Evolutionary conservation across 805 yeast species (phyloP).

Genomic region (Metschnikowia aberdeeniae): DNA sequence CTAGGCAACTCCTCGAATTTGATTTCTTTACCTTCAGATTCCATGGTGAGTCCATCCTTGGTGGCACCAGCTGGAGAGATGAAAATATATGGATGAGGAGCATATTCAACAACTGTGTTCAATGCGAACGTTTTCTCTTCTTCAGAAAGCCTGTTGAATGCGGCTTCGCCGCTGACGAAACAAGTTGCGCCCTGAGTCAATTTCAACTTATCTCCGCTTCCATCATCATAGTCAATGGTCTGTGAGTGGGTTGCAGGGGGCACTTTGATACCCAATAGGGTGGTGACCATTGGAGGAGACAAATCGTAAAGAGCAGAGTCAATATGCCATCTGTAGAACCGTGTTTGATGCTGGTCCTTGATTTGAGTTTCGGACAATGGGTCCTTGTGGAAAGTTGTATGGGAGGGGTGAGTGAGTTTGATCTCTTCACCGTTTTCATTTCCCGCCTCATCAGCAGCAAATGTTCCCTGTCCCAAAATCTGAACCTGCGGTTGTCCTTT

Average conservation of each 20-base stretch:
- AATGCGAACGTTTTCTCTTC: constrained; percentile 75
- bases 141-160: constrained; percentile 60
- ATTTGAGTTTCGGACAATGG: constrained; percentile 63
- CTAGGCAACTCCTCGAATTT: constrained; percentile 66
- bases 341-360: constrained; percentile 55
- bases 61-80: constrained; percentile 80
- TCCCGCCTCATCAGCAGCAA: constrained; percentile 51
- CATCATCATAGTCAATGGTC: constrained; percentile 53
- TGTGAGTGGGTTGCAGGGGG: constrained; percentile 66
- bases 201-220: constrained; percentile 56
- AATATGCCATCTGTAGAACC: constrained; percentile 92
- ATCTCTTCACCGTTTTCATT: constrained; percentile 60
- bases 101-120: constrained; percentile 77
- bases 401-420: constrained; percentile 76
- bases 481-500: constrained; percentile 87
- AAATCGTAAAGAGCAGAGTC: constrained; percentile 85
- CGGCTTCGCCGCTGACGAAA: constrained; percentile 79
- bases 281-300: constrained; percentile 83
- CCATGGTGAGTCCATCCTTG: constrained; percentile 83
- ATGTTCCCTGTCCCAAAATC: constrained; percentile 78
- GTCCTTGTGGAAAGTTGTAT: constrained; percentile 71
- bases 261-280: constrained; percentile 76
- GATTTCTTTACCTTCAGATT: constrained; percentile 69
- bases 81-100: constrained; percentile 89
- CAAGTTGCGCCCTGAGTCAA: constrained; percentile 86